phyloP scores from a whole-genome alignment of 495 filamentous ascomycete genomes.

The Penicillium parvum region DNA sequence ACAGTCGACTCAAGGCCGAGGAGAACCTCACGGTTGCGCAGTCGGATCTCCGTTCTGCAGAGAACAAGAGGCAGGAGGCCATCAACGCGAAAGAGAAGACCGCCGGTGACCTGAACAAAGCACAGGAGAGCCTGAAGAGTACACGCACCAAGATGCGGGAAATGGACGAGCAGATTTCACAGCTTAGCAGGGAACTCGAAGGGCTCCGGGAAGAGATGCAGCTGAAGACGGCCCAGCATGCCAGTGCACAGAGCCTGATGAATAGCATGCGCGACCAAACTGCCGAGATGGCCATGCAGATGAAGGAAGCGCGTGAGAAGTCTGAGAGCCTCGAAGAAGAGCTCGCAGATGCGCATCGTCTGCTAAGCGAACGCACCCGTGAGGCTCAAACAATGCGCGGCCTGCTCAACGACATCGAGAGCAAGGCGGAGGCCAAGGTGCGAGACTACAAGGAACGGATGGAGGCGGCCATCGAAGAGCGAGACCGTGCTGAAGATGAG shows the following conservation, averaged over 20 bases:
- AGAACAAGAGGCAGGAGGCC: conserved; percentile 73
- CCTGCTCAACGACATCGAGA: conserved; percentile 80
- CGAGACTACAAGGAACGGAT: conserved; percentile 86
- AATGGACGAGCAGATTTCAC: conserved; percentile 65
- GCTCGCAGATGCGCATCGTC: conserved; percentile 76
- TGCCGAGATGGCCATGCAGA: conserved; percentile 81
- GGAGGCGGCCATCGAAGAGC: conserved; percentile 84
- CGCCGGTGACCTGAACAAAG: conserved; percentile 59
- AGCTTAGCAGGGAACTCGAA: conserved; percentile 58
- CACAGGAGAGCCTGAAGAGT: conserved; percentile 63
- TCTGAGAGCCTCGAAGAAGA: conserved; percentile 92
- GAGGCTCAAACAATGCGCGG: conserved; percentile 95
- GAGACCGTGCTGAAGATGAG: conserved; percentile 90
- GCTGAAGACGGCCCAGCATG: conserved; percentile 79
- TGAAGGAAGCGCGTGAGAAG: conserved; percentile 81
- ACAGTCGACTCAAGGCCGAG: conserved; percentile 66
- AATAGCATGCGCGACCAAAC: conserved; percentile 90
- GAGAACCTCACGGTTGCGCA: conserved; percentile 65
- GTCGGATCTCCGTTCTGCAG: conserved; percentile 68
- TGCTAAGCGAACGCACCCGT: conserved; percentile 86
- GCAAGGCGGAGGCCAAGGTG: conserved; percentile 70
- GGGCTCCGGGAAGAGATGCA: conserved; percentile 76
- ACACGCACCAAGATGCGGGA: conserved; percentile 61
- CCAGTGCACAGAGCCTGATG: conserved; percentile 77
- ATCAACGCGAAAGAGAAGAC: conserved; percentile 65